Evolutionary conservation across 306 rosid species (phyloP).

Genomic region (Dryas drummondii): DNA sequence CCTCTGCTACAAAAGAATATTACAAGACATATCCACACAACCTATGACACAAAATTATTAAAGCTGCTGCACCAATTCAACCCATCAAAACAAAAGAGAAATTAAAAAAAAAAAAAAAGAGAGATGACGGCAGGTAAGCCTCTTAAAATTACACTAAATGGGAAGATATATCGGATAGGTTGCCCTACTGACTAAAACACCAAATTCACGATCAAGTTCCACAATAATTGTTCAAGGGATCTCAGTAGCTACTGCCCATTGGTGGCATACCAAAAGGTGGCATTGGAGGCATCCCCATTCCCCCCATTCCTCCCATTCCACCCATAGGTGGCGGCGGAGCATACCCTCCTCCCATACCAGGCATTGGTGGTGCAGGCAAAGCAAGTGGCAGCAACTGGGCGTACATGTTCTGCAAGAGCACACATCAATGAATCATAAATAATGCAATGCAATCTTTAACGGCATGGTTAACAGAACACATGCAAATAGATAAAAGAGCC

Average conservation of each 20-base stretch:
- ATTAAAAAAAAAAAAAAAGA: conserved; percentile 25
- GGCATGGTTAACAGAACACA: no score
- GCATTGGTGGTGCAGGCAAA: conserved; percentile 96
- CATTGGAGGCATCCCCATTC: conserved; percentile 98
- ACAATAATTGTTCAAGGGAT: background rate
- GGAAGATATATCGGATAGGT: conserved; percentile 32
- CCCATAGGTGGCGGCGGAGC: conserved; percentile 84
- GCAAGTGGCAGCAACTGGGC: conserved; percentile 97
- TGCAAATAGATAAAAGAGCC: background rate
- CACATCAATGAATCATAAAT: conserved; percentile 3
- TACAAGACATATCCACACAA: conserved; percentile 56
- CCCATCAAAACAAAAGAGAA: conserved; percentile 40
- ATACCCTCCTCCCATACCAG: conserved; percentile 87
- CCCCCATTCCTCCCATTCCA: conserved; percentile 60
- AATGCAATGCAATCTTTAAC: background rate
- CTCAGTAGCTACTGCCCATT: conserved; percentile 87
- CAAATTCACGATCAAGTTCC: conserved; percentile 15
- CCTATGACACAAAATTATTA: conserved; percentile 56
- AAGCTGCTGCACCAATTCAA: conserved; percentile 51
- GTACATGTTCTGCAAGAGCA: conserved; percentile 86
- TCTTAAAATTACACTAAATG: conserved; percentile 33
- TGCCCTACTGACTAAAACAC: conserved; percentile 30
- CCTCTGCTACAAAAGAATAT: conserved; percentile 72
- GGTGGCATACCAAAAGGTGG: conserved; percentile 99
- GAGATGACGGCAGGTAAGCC: conserved; percentile 36